Base-by-base conservation (phyloP, 257 asterid species). In the Voacanga thouarsii region DNA sequence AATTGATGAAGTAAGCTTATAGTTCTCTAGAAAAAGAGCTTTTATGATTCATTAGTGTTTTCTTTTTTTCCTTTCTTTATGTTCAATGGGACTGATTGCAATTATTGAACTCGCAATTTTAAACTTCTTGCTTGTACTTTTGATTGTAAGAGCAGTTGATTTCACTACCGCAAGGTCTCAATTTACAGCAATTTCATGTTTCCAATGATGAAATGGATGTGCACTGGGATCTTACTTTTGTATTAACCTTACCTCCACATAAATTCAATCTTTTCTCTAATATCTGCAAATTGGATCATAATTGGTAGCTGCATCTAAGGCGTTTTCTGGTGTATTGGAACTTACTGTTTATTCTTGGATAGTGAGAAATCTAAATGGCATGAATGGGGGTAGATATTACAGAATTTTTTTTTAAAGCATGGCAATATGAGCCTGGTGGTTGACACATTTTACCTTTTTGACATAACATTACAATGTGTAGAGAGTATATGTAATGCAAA, bases 1-100 rank as follows among this genome's bases (percentile, higher is more conserved):
- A 96, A 89, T 81, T 96, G 91, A 96, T 96, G 99, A 96, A 93
- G 99, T 96, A 92, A 89, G 99, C 72, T 81, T 71, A 64, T 79
- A 64, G 79, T 83, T 77, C 49, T 44, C 72, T 19, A 7, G 33
- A 59, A 56, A 51, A 37, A 28, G 37, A 64, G 56, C 33, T 61
- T 37, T 37, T 33, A 30, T 49, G 30, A 57, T 33, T 33, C 47
- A 14, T 37, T 79, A 39, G 50, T 26, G 15, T 33, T 2, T 33
- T 2, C 37, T 16, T 50, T 24, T 71, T 47, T 18, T n/a, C 9
- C 4, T 28, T 55, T 21, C 63, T 11, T 11, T 15, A 21, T 73
- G 4, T 68, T 41, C 0, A 23, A 24, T 10, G 43, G 41, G 57
- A 65, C 30, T 61, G 24, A 9, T 63, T 47, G 28, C 15, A 26